These are phyloP conservation scores for Pseudopithomyces maydicus DNA, from an alignment of 2,329 filamentous ascomycete genomes.

Conservation along the genomic window DNA sequence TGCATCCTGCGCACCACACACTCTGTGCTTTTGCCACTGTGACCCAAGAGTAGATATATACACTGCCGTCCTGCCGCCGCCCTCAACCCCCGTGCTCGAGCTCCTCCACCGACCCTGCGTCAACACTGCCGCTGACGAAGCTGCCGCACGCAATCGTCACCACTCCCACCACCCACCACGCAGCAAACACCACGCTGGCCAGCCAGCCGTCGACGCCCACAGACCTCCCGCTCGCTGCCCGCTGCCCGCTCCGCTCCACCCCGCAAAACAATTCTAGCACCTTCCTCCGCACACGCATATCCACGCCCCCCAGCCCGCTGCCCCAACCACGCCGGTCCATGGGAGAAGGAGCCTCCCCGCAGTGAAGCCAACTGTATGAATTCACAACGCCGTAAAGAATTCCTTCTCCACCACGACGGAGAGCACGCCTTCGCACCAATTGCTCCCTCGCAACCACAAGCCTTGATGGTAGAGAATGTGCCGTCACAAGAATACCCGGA, in stretches of 20 bases:
- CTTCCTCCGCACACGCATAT: slow-evolving; percentile 7
- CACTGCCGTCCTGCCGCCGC: neutral
- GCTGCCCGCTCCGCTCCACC: neutral
- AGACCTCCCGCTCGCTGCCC: neutral
- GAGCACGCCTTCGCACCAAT: slow-evolving; percentile 38
- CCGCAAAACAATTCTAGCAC: slow-evolving; percentile 9
- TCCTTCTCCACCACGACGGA: slow-evolving; percentile 37
- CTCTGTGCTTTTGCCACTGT: neutral
- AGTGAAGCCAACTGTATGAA: slow-evolving; percentile 39
- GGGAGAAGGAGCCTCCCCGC: slow-evolving; percentile 16
- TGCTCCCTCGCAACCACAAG: slow-evolving; percentile 30
- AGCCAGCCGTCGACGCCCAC: too few relatives aligned
- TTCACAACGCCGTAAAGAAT: slow-evolving; percentile 39
- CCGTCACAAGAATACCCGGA: slow-evolving; percentile 37
- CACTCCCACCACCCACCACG: neutral
- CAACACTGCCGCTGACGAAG: slow-evolving; percentile 2
- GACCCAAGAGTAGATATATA: neutral
- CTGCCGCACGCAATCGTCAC: neutral
- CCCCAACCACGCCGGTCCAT: slow-evolving; percentile 27
- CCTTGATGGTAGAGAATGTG: slow-evolving; percentile 52
- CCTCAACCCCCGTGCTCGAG: neutral
- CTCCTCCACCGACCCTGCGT: slow-evolving; percentile 1
- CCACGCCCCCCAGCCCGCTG: neutral
- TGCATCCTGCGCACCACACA: neutral
- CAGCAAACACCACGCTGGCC: neutral